Conservation (phyloP, 164 flowering plant species). For the Macadamia integrifolia region DNA sequence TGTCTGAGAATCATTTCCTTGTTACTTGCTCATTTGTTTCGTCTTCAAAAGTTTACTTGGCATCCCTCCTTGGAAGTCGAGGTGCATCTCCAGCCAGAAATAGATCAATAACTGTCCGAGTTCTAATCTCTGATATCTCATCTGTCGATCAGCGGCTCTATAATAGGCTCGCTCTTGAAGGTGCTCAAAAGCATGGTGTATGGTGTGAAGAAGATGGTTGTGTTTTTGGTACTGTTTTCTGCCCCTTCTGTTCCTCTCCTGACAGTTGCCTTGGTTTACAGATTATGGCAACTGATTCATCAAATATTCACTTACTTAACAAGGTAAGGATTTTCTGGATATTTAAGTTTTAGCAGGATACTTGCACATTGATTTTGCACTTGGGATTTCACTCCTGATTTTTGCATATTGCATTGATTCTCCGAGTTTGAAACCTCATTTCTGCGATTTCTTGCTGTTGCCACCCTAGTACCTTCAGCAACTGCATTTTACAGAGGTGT, state of each 20-base stretch:
- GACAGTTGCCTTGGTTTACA: slow-evolving; percentile 59
- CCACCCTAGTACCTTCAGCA: background rate
- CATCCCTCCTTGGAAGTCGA: slow-evolving; percentile 33
- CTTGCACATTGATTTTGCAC: background rate
- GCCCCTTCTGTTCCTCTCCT: slow-evolving; percentile 61
- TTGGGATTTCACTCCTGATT: background rate
- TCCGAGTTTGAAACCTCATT: background rate
- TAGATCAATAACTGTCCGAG: slow-evolving; percentile 23
- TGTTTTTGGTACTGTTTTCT: slow-evolving; percentile 58
- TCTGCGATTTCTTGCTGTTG: background rate
- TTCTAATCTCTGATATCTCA: slow-evolving; percentile 47
- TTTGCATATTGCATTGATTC: too few species aligned
- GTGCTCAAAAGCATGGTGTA: slow-evolving; percentile 35
- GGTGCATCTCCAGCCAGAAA: slow-evolving; percentile 11
- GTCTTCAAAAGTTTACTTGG: slow-evolving; percentile 50
- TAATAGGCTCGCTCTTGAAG: slow-evolving; percentile 17
- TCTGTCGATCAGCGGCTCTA: slow-evolving; percentile 45
- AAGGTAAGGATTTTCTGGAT: slow-evolving; percentile 40
- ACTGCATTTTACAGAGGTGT: background rate
- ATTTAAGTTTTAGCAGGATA: background rate
- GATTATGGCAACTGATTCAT: slow-evolving; percentile 67
- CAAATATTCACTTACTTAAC: slow-evolving; percentile 51
- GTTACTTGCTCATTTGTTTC: slow-evolving; percentile 45
- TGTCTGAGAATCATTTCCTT: slow-evolving; percentile 46
- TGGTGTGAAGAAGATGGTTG: slow-evolving; percentile 95